Percentiles rank a stretch among this genome's conserved stretches.
Evolutionary conservation across 1,139 yeast genomes (phyloP).

Genomic region (Zygosaccharomyces pseudobailii): DNA sequence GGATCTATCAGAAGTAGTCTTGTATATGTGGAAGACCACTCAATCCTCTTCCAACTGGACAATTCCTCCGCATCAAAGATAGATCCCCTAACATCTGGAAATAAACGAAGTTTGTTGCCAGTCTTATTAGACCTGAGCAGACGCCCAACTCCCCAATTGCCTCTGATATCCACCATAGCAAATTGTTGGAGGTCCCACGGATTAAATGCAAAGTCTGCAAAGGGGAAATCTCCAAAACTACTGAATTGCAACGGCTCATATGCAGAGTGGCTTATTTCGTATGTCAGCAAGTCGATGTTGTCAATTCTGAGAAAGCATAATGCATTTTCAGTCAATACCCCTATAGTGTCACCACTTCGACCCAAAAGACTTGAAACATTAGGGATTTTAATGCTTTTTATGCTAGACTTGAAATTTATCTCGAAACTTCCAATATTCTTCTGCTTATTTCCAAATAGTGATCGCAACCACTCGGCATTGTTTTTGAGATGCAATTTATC

Average conservation of each 20-base stretch:
- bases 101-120: constrained; percentile 10
- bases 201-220: constrained; percentile 46
- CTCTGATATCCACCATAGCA: constrained; percentile 47
- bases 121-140: constrained; percentile 22
- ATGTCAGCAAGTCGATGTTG: constrained; percentile 12
- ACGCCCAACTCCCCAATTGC: constrained; percentile 46
- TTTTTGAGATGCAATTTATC: background rate
- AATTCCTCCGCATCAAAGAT: constrained; percentile 46
- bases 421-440: constrained; percentile 3
- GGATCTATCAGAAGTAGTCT: constrained; percentile 44
- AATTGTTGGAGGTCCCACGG: constrained; percentile 40
- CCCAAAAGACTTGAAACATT: constrained; percentile 18
- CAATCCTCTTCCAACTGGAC: constrained; percentile 51
- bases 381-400: constrained; percentile 28
- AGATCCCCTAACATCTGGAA: constrained; percentile 22
- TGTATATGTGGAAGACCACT: constrained; percentile 41
- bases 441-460: background rate
- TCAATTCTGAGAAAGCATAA: constrained; percentile 23
- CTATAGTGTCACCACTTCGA: constrained; percentile 25
- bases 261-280: constrained; percentile 12
- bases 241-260: constrained; percentile 22
- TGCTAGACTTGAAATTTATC: constrained; percentile 21
- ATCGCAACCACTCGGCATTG: background rate
- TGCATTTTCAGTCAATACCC: constrained; percentile 26
- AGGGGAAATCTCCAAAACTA: constrained; percentile 33